These are phyloP conservation scores for Crithidia expoeki DNA, from an alignment of 208 protist species.

Conservation along the genomic window DNA sequence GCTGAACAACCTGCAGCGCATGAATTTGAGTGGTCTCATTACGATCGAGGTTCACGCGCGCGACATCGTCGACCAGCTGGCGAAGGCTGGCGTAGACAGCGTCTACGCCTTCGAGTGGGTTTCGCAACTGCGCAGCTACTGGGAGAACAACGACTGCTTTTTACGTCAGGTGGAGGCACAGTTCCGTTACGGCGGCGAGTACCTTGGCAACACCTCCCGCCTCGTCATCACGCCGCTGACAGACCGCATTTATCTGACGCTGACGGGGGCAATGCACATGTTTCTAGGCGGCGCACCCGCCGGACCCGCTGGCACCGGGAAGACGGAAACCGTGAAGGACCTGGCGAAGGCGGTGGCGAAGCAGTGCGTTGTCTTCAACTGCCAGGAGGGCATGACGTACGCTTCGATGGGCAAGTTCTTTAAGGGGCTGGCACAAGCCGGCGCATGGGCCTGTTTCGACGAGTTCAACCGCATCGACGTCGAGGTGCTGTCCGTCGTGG, in stretches of 20 bases:
- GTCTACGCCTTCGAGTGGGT: constrained; percentile 96
- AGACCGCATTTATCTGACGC: constrained; percentile 96
- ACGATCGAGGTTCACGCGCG: constrained; percentile 96
- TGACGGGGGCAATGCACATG: constrained; percentile 96
- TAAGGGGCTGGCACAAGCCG: constrained; percentile 95
- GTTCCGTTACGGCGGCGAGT: constrained; percentile 96
- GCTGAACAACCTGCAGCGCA: constrained; percentile 88
- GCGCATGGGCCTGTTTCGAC: constrained; percentile 98
- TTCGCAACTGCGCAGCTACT: constrained; percentile 96
- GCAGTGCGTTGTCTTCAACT: constrained; percentile 98
- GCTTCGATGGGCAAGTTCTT: constrained; percentile 98
- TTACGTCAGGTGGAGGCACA: constrained; percentile 92
- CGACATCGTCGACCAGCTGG: constrained; percentile 94
- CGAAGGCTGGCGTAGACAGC: constrained; percentile 78
- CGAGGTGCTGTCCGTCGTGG: constrained; percentile 96
- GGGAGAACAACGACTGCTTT: constrained; percentile 94
- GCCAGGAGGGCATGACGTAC: constrained; percentile 96
- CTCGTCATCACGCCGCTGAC: constrained; percentile 97
- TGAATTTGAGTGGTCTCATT: constrained; percentile 95
- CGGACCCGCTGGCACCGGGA: constrained; percentile 94
- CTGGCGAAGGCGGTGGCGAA: constrained; percentile 97
- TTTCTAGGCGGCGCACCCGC: constrained; percentile 94
- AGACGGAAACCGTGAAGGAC: constrained; percentile 98
- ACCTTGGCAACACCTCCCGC: constrained; percentile 96
- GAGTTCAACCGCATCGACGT: constrained; percentile 99